Conservation (phyloP, 352 stramenopile genomes). For the Elongisporangium senticosum region DNA sequence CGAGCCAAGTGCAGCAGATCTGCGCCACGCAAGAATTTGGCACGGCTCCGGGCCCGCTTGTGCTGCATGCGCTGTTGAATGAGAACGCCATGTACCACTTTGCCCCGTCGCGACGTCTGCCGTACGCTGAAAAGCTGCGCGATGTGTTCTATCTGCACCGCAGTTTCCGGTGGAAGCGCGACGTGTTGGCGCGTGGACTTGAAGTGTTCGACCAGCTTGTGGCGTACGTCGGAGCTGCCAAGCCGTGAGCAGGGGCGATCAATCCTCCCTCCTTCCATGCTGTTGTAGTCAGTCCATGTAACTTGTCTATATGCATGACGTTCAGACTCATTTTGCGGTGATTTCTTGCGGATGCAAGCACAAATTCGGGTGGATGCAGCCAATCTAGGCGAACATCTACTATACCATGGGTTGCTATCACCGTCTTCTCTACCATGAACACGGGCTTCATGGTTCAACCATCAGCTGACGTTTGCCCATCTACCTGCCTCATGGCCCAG, state of each 20-base stretch:
- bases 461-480: neutral
- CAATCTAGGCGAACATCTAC: neutral
- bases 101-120: conserved; percentile 31
- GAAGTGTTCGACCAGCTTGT: conserved; percentile 41
- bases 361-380: neutral
- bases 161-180: conserved; percentile 52
- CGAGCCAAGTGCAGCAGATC: conserved; percentile 16
- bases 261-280: too few relatives aligned
- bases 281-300: neutral
- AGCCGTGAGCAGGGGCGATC: neutral
- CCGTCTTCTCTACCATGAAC: neutral
- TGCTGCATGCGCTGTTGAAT: conserved; percentile 51
- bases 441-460: neutral
- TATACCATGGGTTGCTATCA: neutral
- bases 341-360: neutral
- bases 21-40: conserved; percentile 66
- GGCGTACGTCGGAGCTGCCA: conserved; percentile 9
- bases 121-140: conserved; percentile 53
- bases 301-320: neutral
- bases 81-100: conserved; percentile 62
- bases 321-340: neutral
- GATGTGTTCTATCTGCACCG: conserved; percentile 78
- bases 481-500: neutral
- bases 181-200: conserved; percentile 45
- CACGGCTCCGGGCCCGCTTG: conserved; percentile 47